Evolutionary conservation across 1,139 yeast genomes (phyloP), one percentile per base, ranked within the genome.

Genomic region (Candida sanyaensis): DNA sequence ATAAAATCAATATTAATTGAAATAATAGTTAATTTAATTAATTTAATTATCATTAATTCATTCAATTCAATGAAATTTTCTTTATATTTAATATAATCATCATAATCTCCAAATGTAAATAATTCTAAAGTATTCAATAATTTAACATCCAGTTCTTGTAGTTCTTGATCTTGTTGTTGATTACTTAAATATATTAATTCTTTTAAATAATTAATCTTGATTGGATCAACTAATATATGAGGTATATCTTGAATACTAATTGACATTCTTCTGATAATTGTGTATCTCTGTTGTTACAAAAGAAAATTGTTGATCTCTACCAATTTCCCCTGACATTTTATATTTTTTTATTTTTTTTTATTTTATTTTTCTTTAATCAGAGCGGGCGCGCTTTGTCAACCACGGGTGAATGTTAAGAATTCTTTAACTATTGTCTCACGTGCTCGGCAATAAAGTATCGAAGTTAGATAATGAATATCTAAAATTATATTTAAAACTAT

Each of bases 81-180:
- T 13, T 53, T 52, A 50, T 67, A 57, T 40, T 57, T 50, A 11
- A 55, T 37, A 52, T 70, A 73, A 41, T 66, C 63, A 7, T 55
- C 48, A 32, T 61, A 59, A 41, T 64, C 61, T 2, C 79, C 78
- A 55, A 69, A 73, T 2, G 76, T 60, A 50, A 71, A 73, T 41
- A 74, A 60, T 55, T 74, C 79, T 8, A 70, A 45, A 1, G 71
- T 63, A 45, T 64, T 63, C 17, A 44, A 34, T 31, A 43, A 29
- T 32, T 49, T 44, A 29, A 44, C 40, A n/a, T 43, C 47, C 4
- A 46, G 41, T 28, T 43, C 48, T 27, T 32, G n/a, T n/a, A n/a
- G n/a, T n/a, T n/a, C n/a, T n/a, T n/a, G n/a, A n/a, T n/a, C n/a
- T n/a, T n/a, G n/a, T n/a, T n/a, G n/a, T n/a, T 43, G 33, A 10